phyloP scores from a whole-genome alignment of 805 yeast species.

The Yamadazyma paraphyllophila region DNA sequence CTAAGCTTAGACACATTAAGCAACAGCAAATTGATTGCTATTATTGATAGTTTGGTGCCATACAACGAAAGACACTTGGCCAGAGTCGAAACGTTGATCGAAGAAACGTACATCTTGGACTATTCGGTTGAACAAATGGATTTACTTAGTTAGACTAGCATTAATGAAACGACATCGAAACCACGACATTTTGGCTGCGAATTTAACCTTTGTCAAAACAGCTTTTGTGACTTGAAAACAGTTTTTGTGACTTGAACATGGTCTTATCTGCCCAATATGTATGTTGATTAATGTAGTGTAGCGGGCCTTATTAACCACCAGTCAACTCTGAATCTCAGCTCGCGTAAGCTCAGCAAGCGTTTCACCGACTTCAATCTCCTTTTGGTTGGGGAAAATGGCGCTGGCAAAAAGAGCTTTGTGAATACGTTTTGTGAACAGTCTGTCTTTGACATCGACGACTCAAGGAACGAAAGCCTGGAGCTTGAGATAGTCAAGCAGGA shows the following conservation, averaged over 20 bases:
- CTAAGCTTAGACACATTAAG: constrained; percentile 56
- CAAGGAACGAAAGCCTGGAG: not conserved
- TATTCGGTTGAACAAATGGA: constrained; percentile 80
- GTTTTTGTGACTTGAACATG: not conserved
- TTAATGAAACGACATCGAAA: constrained; percentile 1
- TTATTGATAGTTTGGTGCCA: constrained; percentile 77
- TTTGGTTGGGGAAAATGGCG: constrained; percentile 40
- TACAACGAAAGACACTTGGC: constrained; percentile 83
- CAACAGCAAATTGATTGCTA: constrained; percentile 62
- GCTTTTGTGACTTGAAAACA: no score
- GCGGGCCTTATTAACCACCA: not conserved
- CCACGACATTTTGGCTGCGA: constrained; percentile 2
- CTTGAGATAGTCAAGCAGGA: constrained; percentile 3
- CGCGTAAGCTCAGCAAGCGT: constrained; percentile 10
- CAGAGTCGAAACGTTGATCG: constrained; percentile 75
- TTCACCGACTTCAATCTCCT: constrained; percentile 22
- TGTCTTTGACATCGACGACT: constrained; percentile 9
- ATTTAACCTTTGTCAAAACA: no score
- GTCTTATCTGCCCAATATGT: not conserved
- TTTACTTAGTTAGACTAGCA: constrained; percentile 7
- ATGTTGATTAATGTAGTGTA: not conserved
- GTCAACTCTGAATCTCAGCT: constrained; percentile 7
- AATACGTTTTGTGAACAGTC: constrained; percentile 65
- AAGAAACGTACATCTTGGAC: constrained; percentile 82
- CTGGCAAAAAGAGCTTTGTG: constrained; percentile 70